Conservation (phyloP, 768 basidiomycete species). For the Gelatoporia subvermispora region DNA sequence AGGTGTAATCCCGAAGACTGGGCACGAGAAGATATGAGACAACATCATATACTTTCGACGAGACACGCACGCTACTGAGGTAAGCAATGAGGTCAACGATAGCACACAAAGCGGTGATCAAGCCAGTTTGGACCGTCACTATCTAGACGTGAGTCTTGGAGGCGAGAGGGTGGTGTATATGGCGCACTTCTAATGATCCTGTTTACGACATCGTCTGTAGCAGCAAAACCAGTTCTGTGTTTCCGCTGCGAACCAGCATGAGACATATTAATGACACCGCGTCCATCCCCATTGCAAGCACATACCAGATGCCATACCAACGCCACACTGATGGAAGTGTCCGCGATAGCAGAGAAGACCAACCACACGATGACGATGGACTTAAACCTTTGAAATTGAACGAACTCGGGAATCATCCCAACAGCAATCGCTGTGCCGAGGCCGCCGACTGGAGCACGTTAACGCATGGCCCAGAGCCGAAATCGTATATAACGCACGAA, state of each 20-base stretch:
- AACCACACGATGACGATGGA: slow-evolving; percentile 38
- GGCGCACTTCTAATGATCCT: slow-evolving; percentile 35
- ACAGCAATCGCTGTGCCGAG: slow-evolving; percentile 28
- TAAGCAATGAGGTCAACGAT: slow-evolving; percentile 9
- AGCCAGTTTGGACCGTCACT: slow-evolving; percentile 36
- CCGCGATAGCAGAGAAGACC: slow-evolving; percentile 34
- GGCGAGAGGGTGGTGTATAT: no score
- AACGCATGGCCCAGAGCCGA: background rate
- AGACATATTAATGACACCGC: background rate
- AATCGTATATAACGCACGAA: slow-evolving; percentile 18
- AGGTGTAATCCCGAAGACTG: slow-evolving; percentile 15
- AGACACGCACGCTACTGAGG: no score
- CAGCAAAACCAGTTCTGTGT: slow-evolving; percentile 38
- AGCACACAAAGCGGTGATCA: slow-evolving; percentile 30
- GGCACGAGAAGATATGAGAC: background rate
- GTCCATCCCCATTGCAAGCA: background rate
- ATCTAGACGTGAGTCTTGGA: no score
- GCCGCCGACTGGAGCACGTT: slow-evolving; percentile 25
- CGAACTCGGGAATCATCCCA: slow-evolving; percentile 27
- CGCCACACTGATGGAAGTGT: slow-evolving; percentile 37
- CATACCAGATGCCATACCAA: slow-evolving; percentile 41
- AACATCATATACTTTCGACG: no score
- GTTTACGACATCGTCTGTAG: slow-evolving; percentile 38
- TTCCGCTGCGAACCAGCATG: slow-evolving; percentile 22
- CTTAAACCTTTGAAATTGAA: slow-evolving; percentile 29